Conservation (phyloP, 2,329 filamentous ascomycete species). For the Rutstroemia sp. region DNA sequence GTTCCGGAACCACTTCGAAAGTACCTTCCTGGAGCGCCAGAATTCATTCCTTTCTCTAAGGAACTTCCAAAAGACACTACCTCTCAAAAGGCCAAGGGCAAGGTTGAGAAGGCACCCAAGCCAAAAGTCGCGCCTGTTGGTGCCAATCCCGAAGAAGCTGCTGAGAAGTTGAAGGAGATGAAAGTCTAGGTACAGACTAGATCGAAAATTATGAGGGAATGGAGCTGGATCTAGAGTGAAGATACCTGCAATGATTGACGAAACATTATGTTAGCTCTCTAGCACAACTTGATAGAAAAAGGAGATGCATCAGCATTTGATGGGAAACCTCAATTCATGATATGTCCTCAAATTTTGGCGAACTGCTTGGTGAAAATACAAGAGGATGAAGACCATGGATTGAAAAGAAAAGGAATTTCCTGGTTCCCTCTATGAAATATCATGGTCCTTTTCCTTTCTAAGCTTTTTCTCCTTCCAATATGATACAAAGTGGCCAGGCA, state of each 20-base stretch:
- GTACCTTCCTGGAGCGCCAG: constrained; percentile 83
- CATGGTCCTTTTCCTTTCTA: not conserved
- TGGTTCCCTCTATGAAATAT: too few species aligned
- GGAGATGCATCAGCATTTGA: not conserved
- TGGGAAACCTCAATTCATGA: not conserved
- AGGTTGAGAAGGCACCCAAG: constrained; percentile 26
- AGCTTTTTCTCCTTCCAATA: not conserved
- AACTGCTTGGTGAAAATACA: not conserved
- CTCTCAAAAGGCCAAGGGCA: constrained; percentile 44
- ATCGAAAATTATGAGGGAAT: too few species aligned
- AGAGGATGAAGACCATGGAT: not conserved
- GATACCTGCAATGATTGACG: not conserved
- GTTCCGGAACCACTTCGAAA: constrained; percentile 79
- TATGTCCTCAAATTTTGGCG: not conserved
- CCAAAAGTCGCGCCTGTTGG: constrained; percentile 22
- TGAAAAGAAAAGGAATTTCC: not conserved
- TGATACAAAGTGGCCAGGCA: not conserved
- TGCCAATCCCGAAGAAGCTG: constrained; percentile 22
- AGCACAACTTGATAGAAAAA: not conserved
- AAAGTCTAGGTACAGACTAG: constrained; percentile 17
- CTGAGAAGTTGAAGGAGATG: constrained; percentile 32
- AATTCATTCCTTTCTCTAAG: constrained; percentile 83
- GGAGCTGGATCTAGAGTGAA: not conserved
- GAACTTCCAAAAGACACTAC: constrained; percentile 73
- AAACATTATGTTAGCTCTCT: not conserved